Evolutionary conservation across 1,139 yeast species (phyloP), one percentile per base, ranked within the genome.

Genomic region (Blastobotrys illinoisensis): DNA sequence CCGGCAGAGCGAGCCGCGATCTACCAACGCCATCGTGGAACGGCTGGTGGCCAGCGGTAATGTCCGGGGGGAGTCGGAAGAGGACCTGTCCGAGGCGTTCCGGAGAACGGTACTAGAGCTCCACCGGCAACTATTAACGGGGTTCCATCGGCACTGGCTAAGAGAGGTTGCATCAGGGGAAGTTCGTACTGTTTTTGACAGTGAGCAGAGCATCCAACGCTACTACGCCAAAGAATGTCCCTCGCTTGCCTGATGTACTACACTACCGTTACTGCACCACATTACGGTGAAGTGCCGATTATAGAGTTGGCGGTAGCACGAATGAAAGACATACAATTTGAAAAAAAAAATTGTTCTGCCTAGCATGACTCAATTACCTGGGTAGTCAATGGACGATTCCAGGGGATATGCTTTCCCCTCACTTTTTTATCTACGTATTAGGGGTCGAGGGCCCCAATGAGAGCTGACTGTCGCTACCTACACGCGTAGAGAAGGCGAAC

Each of bases 121-220:
- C 14, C 67, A 65, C 54, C 53, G 58, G 20, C 49, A 48, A 13
- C 50, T 71, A 16, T 53, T 71, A 23, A 21, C 54, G 18, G 55
- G 58, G 48, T 71, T 69, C 57, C 75, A 72, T 54, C 55, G 46
- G 6, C 56, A 46, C 46, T 72, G 75, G 75, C 54, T 52, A 14
- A 47, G 49, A 5, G 60, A 61, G 16, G 67, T 68, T 1, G 52
- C 32, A n/a, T 26, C 49, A 4, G 68, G 71, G 5, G 40, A 44
- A 19, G 64, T 71, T 13, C 56, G 54, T 45, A 61, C 66, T 4
- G 72, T 71, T 9, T 60, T 72, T 61, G 73, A 71, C 51, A 64
- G 66, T 28, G 75, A 72, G 45, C 40, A 32, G 40, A 32, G 40
- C 16, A 32, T 32, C 40, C 40, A 32, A 7, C 40, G 40, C 3